Evolutionary conservation across 129 eudicot species (phyloP), one percentile per base, ranked within the genome.

Genomic region (Flaveria trinervia): DNA sequence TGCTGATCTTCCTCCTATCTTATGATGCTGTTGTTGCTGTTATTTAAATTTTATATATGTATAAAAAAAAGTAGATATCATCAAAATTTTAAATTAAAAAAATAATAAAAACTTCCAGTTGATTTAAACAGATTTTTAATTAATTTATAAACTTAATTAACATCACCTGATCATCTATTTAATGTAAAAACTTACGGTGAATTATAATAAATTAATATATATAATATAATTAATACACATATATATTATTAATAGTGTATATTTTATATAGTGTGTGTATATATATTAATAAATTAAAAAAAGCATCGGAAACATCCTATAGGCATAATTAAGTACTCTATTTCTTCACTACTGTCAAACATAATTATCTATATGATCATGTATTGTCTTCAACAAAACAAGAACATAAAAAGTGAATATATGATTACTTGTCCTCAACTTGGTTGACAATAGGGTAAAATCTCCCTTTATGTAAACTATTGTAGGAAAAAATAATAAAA

Each of bases 1-100:
- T 45, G 93, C 87, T 70, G 94, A 86, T 86, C 93, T 79, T 77
- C 92, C 89, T 75, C 85, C 92, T 17, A 88, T 46, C 84, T 90
- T 93, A 83, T 90, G 92, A 56, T 90, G 89, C 16, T 84, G 83
- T 44, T 83, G 84, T 57, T 85, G 90, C 16, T 89, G 89, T 41
- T 36, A 33, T 33, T 70, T 10, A 55, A 1, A 11, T 2, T 49
- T 2, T 49, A 13, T 33, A 33, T 36, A 36, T 0, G 0, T 36
- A 49, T 49, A 68, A 23, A 18, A 65, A 55, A 10, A 41, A 36
- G 41, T 36, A 36, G 0, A 36, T 11, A 16, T 56, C 20, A 36
- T 36, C 41, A 36, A 36, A 36, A 36, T 5, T 2, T 7, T 18
- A 8, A 56, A 23, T 23, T 7, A 56, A 7, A 17, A 17, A 1